A percentile compares a stretch with the other conserved stretches of the same genome.
Evolutionary conservation across 2,329 filamentous ascomycete species (phyloP).

Genomic region (Calonectria leucothoes): DNA sequence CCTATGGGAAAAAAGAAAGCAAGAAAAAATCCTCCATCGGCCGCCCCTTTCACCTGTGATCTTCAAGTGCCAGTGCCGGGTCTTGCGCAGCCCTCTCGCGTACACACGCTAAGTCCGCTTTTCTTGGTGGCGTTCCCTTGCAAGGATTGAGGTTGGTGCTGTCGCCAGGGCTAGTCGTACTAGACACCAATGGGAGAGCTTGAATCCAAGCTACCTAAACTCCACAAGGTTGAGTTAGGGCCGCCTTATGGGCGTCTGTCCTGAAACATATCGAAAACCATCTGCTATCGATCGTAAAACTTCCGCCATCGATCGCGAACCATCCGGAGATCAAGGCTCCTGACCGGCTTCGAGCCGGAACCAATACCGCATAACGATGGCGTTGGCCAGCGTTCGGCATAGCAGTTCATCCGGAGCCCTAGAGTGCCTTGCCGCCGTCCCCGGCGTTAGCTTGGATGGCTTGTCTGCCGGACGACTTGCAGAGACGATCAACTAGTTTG

Average conservation of each 20-base stretch:
- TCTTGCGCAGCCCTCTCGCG: background rate
- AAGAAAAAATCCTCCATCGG: background rate
- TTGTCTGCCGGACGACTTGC: background rate
- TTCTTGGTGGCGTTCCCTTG: background rate
- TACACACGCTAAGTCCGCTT: constrained; percentile 5
- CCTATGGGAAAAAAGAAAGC: constrained; percentile 3
- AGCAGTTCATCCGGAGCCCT: background rate
- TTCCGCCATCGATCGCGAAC: constrained; percentile 21
- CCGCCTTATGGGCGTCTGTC: constrained; percentile 17
- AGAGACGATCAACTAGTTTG: constrained; percentile 3
- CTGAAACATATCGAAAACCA: constrained; percentile 26
- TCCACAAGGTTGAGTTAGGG: constrained; percentile 6
- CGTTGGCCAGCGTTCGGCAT: background rate
- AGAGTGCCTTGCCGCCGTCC: background rate
- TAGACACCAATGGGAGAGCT: constrained; percentile 1
- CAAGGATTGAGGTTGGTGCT: background rate
- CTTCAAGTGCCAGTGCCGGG: background rate
- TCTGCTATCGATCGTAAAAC: constrained; percentile 25
- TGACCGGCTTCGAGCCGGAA: background rate
- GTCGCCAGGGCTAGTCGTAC: background rate
- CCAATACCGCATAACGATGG: background rate
- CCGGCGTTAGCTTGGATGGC: background rate
- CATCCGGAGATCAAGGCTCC: constrained; percentile 18
- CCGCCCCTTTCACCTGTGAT: background rate
- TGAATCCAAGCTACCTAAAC: background rate